phyloP scores from a whole-genome alignment of 139 green algal species.

The Chlamydomonas incerta region DNA sequence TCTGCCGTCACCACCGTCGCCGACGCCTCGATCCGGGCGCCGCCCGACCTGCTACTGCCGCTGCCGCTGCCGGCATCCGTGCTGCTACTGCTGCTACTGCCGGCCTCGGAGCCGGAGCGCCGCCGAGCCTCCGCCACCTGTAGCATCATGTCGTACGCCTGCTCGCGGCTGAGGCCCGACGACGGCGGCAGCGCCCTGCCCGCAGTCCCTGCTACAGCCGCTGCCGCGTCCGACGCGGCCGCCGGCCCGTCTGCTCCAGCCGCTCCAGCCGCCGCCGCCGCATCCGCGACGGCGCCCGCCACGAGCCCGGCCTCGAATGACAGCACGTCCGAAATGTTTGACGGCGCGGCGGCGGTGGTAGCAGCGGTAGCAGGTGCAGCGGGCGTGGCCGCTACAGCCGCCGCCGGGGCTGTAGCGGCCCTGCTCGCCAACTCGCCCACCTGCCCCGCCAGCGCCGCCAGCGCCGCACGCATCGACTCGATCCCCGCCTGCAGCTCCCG shows the following conservation, averaged over 20 bases:
- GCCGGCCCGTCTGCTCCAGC: neutral
- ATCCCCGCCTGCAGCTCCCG: slow-evolving; percentile 9
- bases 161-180: neutral
- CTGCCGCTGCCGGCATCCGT: neutral
- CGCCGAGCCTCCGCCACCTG: slow-evolving; percentile 17
- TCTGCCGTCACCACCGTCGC: neutral
- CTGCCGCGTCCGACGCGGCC: too few relatives aligned
- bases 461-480: neutral
- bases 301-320: slow-evolving; percentile 17
- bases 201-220: neutral
- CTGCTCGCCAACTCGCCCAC: neutral
- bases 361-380: neutral
- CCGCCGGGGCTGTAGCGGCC: neutral
- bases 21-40: neutral
- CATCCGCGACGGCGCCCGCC: neutral
- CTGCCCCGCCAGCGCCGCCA: slow-evolving; percentile 15
- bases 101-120: neutral
- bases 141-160: slow-evolving; percentile 33
- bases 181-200: neutral
- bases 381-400: neutral
- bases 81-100: neutral
- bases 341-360: neutral
- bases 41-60: neutral
- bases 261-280: neutral
- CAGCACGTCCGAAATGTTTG: neutral